phyloP scores from a whole-genome alignment of 1,284 basidiomycete genomes.

The Leccinum insolens region DNA sequence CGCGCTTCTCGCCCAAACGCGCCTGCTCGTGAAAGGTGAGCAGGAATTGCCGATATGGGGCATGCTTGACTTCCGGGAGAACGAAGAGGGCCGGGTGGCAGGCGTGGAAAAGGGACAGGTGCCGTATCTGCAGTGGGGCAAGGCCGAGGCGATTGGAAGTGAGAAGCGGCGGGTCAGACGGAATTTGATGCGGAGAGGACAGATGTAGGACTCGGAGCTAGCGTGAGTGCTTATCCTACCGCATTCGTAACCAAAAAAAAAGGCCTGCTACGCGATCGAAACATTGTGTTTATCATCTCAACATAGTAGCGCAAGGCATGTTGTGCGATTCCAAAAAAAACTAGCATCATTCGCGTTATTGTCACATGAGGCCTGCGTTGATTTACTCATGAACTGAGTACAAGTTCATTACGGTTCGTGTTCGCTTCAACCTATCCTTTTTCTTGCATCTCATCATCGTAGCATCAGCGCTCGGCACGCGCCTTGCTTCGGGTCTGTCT shows the following conservation, averaged over 20 bases:
- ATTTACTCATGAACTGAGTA: neutral
- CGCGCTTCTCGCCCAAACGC: constrained; percentile 40
- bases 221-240: neutral
- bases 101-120: constrained; percentile 64
- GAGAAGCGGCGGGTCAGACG: constrained; percentile 77
- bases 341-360: neutral
- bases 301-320: neutral
- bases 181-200: constrained; percentile 86
- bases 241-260: neutral
- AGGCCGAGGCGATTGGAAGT: constrained; percentile 64
- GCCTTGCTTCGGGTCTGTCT: constrained; percentile 3
- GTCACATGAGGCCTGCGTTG: neutral
- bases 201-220: constrained; percentile 48
- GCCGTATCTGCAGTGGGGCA: constrained; percentile 84
- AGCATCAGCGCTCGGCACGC: constrained; percentile 2
- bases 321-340: neutral
- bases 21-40: constrained; percentile 79
- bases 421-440: neutral
- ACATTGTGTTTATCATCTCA: neutral
- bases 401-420: neutral
- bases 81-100: constrained; percentile 47
- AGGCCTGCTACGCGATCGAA: neutral
- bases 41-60: constrained; percentile 88
- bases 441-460: constrained; percentile 3
- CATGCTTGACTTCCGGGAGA: constrained; percentile 73